Evolutionary conservation across 2,329 filamentous ascomycete species (phyloP).

Genomic region (Colletotrichum higginsianum): DNA sequence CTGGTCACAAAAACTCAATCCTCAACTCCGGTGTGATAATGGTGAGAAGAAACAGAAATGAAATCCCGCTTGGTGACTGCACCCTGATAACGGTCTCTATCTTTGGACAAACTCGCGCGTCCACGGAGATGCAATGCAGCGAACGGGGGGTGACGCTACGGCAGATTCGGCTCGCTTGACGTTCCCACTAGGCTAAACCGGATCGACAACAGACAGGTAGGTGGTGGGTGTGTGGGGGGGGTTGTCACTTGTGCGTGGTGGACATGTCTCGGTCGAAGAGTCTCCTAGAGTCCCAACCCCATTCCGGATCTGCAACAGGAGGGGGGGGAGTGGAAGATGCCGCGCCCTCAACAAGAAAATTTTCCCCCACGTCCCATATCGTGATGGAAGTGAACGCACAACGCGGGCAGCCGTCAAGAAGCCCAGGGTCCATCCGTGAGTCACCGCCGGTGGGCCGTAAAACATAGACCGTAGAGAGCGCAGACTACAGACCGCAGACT

Average conservation of each 20-base stretch:
- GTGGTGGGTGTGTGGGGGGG: slow-evolving; percentile 4
- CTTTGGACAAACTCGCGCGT: neutral
- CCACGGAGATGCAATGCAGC: slow-evolving; percentile 34
- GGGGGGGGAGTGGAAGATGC: slow-evolving; percentile 4
- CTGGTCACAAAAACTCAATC: slow-evolving; percentile 13
- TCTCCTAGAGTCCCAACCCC: slow-evolving; percentile 26
- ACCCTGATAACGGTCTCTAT: slow-evolving; percentile 26
- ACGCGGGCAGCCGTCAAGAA: slow-evolving; percentile 4
- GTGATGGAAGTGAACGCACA: slow-evolving; percentile 5
- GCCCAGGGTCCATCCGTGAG: slow-evolving; percentile 17
- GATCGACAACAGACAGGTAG: slow-evolving; percentile 3
- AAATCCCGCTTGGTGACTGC: slow-evolving; percentile 26
- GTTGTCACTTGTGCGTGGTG: neutral
- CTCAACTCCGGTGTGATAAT: slow-evolving; percentile 32
- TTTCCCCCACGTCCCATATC: slow-evolving; percentile 14
- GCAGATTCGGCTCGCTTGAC: slow-evolving; percentile 16
- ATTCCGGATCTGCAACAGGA: slow-evolving; percentile 32
- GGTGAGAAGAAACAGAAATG: neutral
- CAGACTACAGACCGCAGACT: neutral
- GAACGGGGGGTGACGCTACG: neutral
- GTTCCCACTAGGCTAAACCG: slow-evolving; percentile 27
- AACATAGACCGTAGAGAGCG: neutral
- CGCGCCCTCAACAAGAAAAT: slow-evolving; percentile 40
- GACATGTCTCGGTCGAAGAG: slow-evolving; percentile 33
- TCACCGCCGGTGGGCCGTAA: slow-evolving; percentile 4